phyloP scores from a whole-genome alignment of 495 filamentous ascomycete genomes.

The Staphylotrichum tortipilum region DNA sequence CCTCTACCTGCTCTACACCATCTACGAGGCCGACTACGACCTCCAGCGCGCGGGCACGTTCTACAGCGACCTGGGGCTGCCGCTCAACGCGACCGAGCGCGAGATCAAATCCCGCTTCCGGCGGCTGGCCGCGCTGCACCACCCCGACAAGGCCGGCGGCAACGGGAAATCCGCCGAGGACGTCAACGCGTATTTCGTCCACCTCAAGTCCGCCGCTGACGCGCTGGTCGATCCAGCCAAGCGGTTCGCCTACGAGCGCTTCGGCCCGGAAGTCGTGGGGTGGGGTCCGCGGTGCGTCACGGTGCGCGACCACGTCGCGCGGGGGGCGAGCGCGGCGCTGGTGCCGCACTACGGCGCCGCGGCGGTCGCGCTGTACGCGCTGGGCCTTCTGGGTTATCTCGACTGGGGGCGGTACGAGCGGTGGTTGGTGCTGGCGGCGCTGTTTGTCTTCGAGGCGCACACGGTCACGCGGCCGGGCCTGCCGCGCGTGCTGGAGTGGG shows the following conservation, averaged over 20 bases:
- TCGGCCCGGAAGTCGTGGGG: conserved; percentile 65
- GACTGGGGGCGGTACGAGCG: conserved; percentile 87
- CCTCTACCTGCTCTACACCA: conserved; percentile 80
- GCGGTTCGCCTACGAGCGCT: conserved; percentile 88
- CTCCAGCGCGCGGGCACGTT: conserved; percentile 62
- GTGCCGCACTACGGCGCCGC: conserved; percentile 58
- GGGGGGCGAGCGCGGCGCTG: conserved; percentile 49
- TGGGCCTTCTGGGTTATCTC: conserved; percentile 71
- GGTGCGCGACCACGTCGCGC: conserved; percentile 61
- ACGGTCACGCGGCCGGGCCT: conserved; percentile 58
- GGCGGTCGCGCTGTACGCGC: conserved; percentile 52
- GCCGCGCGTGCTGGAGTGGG: conserved; percentile 44
- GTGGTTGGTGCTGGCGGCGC: conserved; percentile 60
- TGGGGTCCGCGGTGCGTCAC: conserved; percentile 56
- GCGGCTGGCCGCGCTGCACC: conserved; percentile 71
- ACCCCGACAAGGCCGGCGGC: conserved; percentile 66
- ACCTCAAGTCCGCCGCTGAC: conserved; percentile 75
- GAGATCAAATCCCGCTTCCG: conserved; percentile 79
- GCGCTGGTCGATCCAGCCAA: conserved; percentile 68
- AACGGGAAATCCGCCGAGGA: conserved; percentile 14
- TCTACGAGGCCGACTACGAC: conserved; percentile 85
- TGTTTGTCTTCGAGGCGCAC: conserved; percentile 67
- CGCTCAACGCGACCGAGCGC: conserved; percentile 58
- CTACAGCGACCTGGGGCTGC: conserved; percentile 65
- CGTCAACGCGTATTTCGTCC: conserved; percentile 59